Base-by-base conservation (phyloP, 169 alveolate species). In the Plasmodium knowlesi region DNA sequence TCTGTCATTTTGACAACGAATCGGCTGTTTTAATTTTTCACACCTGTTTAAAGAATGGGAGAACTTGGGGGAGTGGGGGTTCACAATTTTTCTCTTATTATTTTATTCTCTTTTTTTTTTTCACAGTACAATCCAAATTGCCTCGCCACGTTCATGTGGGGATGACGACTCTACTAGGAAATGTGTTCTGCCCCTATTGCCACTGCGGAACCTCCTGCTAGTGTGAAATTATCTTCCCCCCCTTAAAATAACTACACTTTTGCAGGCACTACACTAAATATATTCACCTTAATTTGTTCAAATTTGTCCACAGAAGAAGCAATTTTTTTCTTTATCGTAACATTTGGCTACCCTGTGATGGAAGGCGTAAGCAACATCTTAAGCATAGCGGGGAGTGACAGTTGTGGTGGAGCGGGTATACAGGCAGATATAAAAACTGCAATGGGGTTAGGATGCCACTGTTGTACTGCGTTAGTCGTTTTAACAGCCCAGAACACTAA, bases 381-480 rank as follows among this genome's bases (percentile, higher is more conserved):
- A 72, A 83, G 92, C 83, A 83, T 83, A 70, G 92, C 92, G 30
- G 92, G 92, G 50, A 83, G 92, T 37, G 92, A 83, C 76, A 83
- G 92, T 41, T 83, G 92, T 41, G 92, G 83, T 5, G 92, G 92
- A 25, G 92, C 92, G 25, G 92, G 92, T 30, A 70, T 70, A 50
- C 92, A 83, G 54, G 92, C 92, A 67, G 92, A 83, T 83, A 34
- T 83, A 83, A 83, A 83, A 83, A 83, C 92, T 10, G 92, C 92
- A 34, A 70, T 70, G 71, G 76, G 92, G 30, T 83, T 83, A 83
- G 92, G 92, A 34, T 83, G 92, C 50, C 92, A 83, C 43, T 83
- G 92, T 39, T 83, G 92, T 70, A 34, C 92, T 39, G 82, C 50
- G 14, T 83, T 83, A 8, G 92, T 83, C 39, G 92, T 83, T 8